Base-by-base conservation (phyloP, 2,329 filamentous ascomycete genomes). In the Botrytis galanthina region DNA sequence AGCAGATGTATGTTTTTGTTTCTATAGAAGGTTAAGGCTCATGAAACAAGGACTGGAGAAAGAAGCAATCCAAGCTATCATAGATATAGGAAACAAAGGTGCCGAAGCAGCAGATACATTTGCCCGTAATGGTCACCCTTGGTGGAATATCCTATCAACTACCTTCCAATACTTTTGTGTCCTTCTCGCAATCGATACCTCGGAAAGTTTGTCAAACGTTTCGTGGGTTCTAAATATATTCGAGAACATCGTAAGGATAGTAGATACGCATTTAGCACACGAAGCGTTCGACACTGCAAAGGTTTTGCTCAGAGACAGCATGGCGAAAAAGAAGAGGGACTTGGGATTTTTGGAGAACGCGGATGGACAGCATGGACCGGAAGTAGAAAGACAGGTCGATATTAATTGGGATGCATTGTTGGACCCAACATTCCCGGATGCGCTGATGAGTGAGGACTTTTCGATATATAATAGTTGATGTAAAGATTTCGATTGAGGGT, bases 381-480 rank as follows among this genome's bases (percentile, higher is more conserved):
- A 76, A 32, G 35, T 68, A 67, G 57, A 68, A n/a, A 48, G 71
- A 2, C 57, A 71, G 20, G 70, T 54, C 12, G 74, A 75, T 59
- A 74, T 77, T 37, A 74, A 77, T 69, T 77, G 77, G 77, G 77
- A 78, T 72, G 75, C 76, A 7, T 51, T 77, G 63, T 48, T 78
- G 22, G 76, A 78, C 69, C 77, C 76, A 18, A 68, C 22, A 6
- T 68, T 72, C 39, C 71, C 71, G 0, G 71, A 72, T n/a, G 48
- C 71, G 1, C 46, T 72, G 29, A 72, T 72, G 71, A 42, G 71
- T 48, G 71, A 72, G 20, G 71, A 72, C 4, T 72, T 61, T 48
- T 69, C 71, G 16, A 54, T 72, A 5, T 69, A 72, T 60, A 42
- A 69, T 69, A 42, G 9, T 26, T 69, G n/a, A 51, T 26, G 35